phyloP scores from a whole-genome alignment of 148 eudicot genomes.

The Nepenthes mirabilis region DNA sequence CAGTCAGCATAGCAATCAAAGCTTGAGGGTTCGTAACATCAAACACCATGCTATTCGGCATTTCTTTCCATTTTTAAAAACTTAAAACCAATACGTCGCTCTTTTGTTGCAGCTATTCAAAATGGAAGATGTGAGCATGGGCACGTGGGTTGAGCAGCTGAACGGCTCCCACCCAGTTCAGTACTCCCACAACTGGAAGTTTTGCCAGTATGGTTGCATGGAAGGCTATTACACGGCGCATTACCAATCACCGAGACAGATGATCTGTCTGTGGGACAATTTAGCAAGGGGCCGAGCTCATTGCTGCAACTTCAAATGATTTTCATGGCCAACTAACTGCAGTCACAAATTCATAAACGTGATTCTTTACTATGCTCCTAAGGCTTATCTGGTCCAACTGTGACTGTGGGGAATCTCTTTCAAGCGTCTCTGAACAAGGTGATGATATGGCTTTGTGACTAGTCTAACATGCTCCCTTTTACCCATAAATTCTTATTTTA shows the following conservation, averaged over 20 bases:
- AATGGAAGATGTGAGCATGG: constrained; percentile 99
- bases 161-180: constrained; percentile 68
- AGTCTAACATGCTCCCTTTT: too few species aligned
- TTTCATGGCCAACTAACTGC: background rate
- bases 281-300: constrained; percentile 53
- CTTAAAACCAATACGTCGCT: background rate
- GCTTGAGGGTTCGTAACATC: constrained; percentile 53
- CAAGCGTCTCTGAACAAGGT: too few species aligned
- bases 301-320: constrained; percentile 70
- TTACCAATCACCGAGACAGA: constrained; percentile 91
- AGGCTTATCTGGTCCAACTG: too few species aligned
- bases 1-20: constrained; percentile 42
- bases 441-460: too few species aligned
- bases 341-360: background rate
- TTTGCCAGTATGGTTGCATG: constrained; percentile 91
- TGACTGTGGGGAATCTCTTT: too few species aligned
- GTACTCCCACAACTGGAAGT: constrained; percentile 84
- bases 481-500: too few species aligned
- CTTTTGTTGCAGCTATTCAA: constrained; percentile 56
- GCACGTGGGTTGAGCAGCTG: constrained; percentile 97
- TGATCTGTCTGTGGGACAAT: constrained; percentile 83
- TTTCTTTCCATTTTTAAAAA: background rate
- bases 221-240: constrained; percentile 84
- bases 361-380: too few species aligned
- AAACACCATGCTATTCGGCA: background rate